Percentiles rank a stretch among this genome's conserved stretches.
Conservation (phyloP, 148 eudicot species). For the Camellia japonica region DNA sequence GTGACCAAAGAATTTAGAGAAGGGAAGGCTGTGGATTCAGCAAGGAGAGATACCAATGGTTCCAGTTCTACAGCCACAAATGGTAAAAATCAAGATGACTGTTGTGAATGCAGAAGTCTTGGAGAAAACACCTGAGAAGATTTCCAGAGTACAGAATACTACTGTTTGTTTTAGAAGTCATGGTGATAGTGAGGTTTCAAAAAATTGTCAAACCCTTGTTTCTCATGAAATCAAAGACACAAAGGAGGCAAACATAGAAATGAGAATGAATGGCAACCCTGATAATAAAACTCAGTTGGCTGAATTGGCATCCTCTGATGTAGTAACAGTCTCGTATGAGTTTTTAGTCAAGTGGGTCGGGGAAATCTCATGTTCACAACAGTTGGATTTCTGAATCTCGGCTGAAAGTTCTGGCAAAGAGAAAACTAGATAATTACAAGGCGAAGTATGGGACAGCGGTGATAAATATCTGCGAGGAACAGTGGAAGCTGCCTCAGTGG, state of each 20-base stretch:
- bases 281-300: constrained; percentile 21
- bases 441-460: constrained; percentile 74
- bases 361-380: constrained; percentile 83
- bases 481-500: constrained; percentile 83
- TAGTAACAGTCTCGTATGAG: constrained; percentile 46
- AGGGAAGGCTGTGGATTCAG: constrained; percentile 30
- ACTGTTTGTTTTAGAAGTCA: not conserved
- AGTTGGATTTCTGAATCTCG: constrained; percentile 79
- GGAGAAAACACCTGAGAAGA: constrained; percentile 15
- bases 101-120: not conserved
- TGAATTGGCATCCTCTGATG: constrained; percentile 25
- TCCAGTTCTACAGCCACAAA: constrained; percentile 19
- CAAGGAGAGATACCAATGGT: constrained; percentile 24
- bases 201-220: constrained; percentile 14
- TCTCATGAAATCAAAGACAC: constrained; percentile 26
- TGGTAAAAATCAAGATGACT: constrained; percentile 23
- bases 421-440: constrained; percentile 90
- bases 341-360: constrained; percentile 93
- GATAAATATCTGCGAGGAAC: constrained; percentile 71
- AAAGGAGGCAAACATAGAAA: constrained; percentile 26
- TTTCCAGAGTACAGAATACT: not conserved
- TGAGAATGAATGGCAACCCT: constrained; percentile 19
- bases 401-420: constrained; percentile 75
- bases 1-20: constrained; percentile 39
- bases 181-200: constrained; percentile 5